phyloP scores from a whole-genome alignment of 1,284 basidiomycete species.

The Papiliotrema fonsecae region DNA sequence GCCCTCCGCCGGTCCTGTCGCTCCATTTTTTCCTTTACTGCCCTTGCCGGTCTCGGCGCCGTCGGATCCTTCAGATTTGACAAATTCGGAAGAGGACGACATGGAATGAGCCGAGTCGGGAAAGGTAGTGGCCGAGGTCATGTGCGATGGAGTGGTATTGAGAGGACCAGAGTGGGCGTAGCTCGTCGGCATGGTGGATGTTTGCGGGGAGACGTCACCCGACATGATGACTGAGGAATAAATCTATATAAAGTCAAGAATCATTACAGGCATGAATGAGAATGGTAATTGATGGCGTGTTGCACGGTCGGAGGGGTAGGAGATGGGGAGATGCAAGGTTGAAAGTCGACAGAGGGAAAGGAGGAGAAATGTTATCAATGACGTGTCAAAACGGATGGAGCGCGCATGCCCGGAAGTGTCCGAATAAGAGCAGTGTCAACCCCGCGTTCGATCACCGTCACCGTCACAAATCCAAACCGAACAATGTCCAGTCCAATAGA shows the following conservation, averaged over 20 bases:
- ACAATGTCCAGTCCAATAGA: not conserved
- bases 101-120: conserved; percentile 6
- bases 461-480: too few species aligned
- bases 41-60: not conserved
- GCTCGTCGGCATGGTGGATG: not conserved
- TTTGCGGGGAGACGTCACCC: not conserved
- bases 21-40: conserved; percentile 43
- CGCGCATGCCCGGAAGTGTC: too few species aligned
- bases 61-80: conserved; percentile 1
- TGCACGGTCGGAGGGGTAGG: not conserved
- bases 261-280: not conserved
- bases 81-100: conserved; percentile 5
- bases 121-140: not conserved
- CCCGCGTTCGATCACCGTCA: too few species aligned
- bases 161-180: not conserved
- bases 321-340: not conserved
- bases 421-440: too few species aligned
- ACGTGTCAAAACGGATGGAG: too few species aligned
- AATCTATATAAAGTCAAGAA: not conserved
- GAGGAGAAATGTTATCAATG: too few species aligned
- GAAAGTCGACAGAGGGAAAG: not conserved
- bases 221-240: not conserved
- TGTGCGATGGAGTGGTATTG: not conserved
- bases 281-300: not conserved
- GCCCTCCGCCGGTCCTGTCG: conserved; percentile 43